phyloP scores from a whole-genome alignment of 805 yeast species.

The Metschnikowia hibisci region DNA sequence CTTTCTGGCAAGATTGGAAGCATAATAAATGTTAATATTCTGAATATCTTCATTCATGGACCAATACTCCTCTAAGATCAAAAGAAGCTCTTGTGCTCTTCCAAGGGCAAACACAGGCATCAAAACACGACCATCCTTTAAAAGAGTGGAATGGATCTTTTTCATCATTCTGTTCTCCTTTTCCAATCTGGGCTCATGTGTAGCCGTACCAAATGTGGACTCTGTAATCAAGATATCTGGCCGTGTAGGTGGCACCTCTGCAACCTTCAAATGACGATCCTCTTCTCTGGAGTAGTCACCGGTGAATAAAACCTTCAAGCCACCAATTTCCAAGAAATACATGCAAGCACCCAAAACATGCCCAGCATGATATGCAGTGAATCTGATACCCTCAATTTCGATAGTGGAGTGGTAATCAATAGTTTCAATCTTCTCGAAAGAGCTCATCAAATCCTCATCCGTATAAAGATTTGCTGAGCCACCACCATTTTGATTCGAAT shows the following conservation, averaged over 20 bases:
- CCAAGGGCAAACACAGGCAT: slow-evolving; percentile 96
- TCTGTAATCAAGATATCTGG: slow-evolving; percentile 93
- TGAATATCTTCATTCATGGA: slow-evolving; percentile 75
- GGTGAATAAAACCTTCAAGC: slow-evolving; percentile 81
- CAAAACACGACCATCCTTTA: slow-evolving; percentile 86
- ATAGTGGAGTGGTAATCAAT: slow-evolving; percentile 93
- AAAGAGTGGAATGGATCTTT: slow-evolving; percentile 75
- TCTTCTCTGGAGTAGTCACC: slow-evolving; percentile 97
- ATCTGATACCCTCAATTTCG: slow-evolving; percentile 89
- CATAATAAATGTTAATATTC: slow-evolving; percentile 79
- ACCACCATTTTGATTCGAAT: slow-evolving; percentile 13
- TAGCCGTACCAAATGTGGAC: slow-evolving; percentile 96
- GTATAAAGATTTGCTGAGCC: slow-evolving; percentile 61
- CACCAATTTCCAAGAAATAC: slow-evolving; percentile 94
- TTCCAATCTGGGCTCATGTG: slow-evolving; percentile 85
- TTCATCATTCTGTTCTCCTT: slow-evolving; percentile 80
- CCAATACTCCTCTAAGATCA: slow-evolving; percentile 96
- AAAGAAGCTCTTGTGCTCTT: slow-evolving; percentile 88
- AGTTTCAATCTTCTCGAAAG: slow-evolving; percentile 88
- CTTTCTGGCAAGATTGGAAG: slow-evolving; percentile 88
- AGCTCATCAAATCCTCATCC: slow-evolving; percentile 82
- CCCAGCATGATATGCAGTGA: slow-evolving; percentile 99
- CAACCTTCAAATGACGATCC: slow-evolving; percentile 90
- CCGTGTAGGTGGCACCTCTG: slow-evolving; percentile 83
- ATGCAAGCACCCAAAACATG: slow-evolving; percentile 98